Conservation (phyloP, 352 stramenopile genomes). For the Globisporangium spinosum region DNA sequence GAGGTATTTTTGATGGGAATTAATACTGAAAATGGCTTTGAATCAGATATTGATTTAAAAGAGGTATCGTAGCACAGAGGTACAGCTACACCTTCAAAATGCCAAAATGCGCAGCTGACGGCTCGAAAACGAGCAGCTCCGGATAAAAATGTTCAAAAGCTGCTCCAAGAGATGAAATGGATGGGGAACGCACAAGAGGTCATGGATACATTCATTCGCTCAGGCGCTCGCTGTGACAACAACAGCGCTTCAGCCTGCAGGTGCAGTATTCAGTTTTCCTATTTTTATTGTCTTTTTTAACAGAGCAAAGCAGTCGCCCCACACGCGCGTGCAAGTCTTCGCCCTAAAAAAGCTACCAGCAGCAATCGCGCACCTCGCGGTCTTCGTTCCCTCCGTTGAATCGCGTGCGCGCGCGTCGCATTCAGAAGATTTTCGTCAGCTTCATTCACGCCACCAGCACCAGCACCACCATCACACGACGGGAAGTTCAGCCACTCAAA, state of each 20-base stretch:
- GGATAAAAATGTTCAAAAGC: not conserved
- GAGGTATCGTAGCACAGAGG: not conserved
- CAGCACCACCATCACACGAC: not conserved
- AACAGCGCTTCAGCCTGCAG: not conserved
- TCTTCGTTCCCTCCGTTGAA: slow-evolving; percentile 2
- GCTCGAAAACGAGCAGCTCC: not conserved
- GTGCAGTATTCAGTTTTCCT: not conserved
- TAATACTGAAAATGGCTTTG: not conserved
- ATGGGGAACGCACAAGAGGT: not conserved
- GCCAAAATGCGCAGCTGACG: not conserved
- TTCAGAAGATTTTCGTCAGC: not conserved
- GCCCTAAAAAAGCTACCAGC: slow-evolving; percentile 1
- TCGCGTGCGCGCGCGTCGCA: not conserved
- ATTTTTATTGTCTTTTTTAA: not conserved
- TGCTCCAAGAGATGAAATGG: not conserved
- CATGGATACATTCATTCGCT: not conserved
- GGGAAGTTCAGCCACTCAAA: slow-evolving; percentile 1
- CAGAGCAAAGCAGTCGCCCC: slow-evolving; percentile 2
- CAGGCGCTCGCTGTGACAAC: not conserved
- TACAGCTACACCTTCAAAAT: not conserved
- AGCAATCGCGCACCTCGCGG: not conserved
- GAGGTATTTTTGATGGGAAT: not conserved
- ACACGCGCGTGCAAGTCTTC: not conserved
- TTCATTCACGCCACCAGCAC: not conserved
- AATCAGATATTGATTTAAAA: not conserved